These are phyloP conservation scores for Penicillium sp. DNA, from an alignment of 2,329 filamentous ascomycete species.

Conservation along the genomic window DNA sequence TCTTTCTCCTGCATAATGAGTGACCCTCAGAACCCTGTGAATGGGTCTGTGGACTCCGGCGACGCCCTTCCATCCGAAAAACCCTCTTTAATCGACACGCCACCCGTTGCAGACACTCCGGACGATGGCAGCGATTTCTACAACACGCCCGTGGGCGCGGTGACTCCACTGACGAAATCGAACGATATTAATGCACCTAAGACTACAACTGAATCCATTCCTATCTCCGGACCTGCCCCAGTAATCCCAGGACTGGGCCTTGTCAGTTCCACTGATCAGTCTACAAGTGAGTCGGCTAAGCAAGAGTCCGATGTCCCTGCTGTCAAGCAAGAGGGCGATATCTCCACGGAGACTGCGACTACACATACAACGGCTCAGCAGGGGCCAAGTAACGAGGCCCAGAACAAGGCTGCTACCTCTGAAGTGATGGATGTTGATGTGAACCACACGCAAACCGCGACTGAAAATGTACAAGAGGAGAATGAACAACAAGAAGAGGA, in stretches of 20 bases:
- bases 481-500: slow-evolving; percentile 39
- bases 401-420: not conserved
- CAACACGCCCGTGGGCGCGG: slow-evolving; percentile 35
- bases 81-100: slow-evolving; percentile 28
- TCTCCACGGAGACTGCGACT: not conserved
- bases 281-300: slow-evolving; percentile 6
- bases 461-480: slow-evolving; percentile 2
- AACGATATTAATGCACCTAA: slow-evolving; percentile 1
- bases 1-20: slow-evolving; percentile 21
- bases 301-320: not conserved
- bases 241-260: slow-evolving; percentile 38
- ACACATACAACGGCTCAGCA: not conserved
- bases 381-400: not conserved
- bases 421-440: slow-evolving; percentile 31
- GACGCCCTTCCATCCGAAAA: slow-evolving; percentile 27
- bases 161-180: slow-evolving; percentile 24
- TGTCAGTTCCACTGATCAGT: slow-evolving; percentile 23
- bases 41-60: slow-evolving; percentile 12
- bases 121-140: slow-evolving; percentile 44
- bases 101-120: slow-evolving; percentile 29
- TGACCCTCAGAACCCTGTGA: slow-evolving; percentile 15
- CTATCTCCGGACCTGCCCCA: slow-evolving; percentile 17
- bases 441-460: slow-evolving; percentile 5
- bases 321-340: not conserved
- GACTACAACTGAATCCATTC: slow-evolving; percentile 11